Percentiles rank a stretch among this genome's conserved stretches.
Evolutionary conservation across 192 early-diverging fungal species (phyloP).

Genomic region (Gigaspora rosea): DNA sequence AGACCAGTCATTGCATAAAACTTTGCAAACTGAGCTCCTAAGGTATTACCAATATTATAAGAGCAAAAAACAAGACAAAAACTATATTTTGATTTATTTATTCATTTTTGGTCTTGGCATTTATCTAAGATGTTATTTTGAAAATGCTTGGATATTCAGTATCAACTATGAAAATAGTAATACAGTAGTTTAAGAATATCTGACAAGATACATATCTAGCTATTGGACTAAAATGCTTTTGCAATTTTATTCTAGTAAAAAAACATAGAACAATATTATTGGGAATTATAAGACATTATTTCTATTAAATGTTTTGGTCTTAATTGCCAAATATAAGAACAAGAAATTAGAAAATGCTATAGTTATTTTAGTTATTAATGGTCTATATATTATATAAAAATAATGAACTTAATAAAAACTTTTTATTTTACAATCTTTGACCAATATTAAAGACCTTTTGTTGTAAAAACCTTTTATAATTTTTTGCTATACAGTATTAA

Average conservation of each 20-base stretch:
- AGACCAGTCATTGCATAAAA: not conserved
- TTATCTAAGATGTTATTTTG: conserved; percentile 25
- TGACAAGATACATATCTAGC: conserved; percentile 26
- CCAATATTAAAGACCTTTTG: conserved; percentile 35
- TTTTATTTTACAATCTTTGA: conserved; percentile 35
- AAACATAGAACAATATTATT: conserved; percentile 24
- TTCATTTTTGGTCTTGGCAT: conserved; percentile 35
- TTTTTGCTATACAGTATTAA: conserved; percentile 34
- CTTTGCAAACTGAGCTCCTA: not conserved
- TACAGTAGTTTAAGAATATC: conserved; percentile 6
- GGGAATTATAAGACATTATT: conserved; percentile 23
- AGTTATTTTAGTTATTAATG: conserved; percentile 39
- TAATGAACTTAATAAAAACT: conserved; percentile 31
- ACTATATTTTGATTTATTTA: conserved; percentile 24
- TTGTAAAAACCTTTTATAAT: conserved; percentile 30
- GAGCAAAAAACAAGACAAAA: not conserved
- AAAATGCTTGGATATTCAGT: conserved; percentile 41
- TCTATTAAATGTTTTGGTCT: conserved; percentile 27
- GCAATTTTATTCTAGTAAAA: conserved; percentile 35
- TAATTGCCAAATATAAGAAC: conserved; percentile 28
- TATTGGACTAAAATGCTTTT: conserved; percentile 38
- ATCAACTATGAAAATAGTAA: conserved; percentile 38
- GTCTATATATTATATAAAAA: conserved; percentile 31
- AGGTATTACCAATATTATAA: conserved; percentile 3
- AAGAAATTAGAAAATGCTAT: conserved; percentile 32